A percentile compares a stretch with the other conserved stretches of the same genome.
Evolutionary conservation across 2,329 filamentous ascomycete species (phyloP).

Genomic region (Aaosphaeria arxii): DNA sequence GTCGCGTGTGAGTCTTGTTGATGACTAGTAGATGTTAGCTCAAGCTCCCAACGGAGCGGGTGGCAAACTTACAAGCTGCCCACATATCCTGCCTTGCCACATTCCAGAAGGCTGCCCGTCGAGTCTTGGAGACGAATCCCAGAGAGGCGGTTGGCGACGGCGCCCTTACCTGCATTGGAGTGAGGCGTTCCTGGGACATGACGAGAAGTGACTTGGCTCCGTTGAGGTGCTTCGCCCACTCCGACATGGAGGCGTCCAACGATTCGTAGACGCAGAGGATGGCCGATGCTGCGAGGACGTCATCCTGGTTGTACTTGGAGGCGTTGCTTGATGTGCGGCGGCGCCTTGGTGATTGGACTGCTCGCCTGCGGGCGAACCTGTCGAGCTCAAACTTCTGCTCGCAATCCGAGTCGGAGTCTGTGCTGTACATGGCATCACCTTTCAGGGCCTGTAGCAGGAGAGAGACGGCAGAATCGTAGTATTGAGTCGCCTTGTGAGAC

Average conservation of each 20-base stretch:
- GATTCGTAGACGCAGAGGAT: constrained; percentile 68
- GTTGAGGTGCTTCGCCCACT: constrained; percentile 64
- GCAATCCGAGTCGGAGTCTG: constrained; percentile 24
- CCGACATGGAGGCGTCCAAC: constrained; percentile 60
- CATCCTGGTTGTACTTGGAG: constrained; percentile 50
- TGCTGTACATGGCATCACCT: constrained; percentile 24
- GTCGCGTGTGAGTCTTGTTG: constrained; percentile 58
- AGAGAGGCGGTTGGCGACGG: constrained; percentile 28
- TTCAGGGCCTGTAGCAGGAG: constrained; percentile 40
- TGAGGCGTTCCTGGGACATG: constrained; percentile 50
- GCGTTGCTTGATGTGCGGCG: constrained; percentile 43
- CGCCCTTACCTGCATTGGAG: constrained; percentile 43
- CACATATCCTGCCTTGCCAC: constrained; percentile 65
- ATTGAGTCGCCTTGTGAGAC: constrained; percentile 59
- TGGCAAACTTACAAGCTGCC: constrained; percentile 51
- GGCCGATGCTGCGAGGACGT: constrained; percentile 62
- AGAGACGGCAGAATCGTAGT: constrained; percentile 58
- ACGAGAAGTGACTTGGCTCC: constrained; percentile 63
- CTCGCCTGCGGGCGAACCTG: constrained; percentile 4
- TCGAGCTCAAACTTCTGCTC: constrained; percentile 15
- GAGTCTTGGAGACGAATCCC: constrained; percentile 49
- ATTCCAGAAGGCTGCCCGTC: constrained; percentile 64
- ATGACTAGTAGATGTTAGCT: constrained; percentile 43
- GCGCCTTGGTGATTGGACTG: constrained; percentile 32
- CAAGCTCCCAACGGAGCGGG: not conserved